These are phyloP conservation scores for Backusella morwellensis DNA, from an alignment of 192 early-diverging fungal species.

Conservation along the genomic window DNA sequence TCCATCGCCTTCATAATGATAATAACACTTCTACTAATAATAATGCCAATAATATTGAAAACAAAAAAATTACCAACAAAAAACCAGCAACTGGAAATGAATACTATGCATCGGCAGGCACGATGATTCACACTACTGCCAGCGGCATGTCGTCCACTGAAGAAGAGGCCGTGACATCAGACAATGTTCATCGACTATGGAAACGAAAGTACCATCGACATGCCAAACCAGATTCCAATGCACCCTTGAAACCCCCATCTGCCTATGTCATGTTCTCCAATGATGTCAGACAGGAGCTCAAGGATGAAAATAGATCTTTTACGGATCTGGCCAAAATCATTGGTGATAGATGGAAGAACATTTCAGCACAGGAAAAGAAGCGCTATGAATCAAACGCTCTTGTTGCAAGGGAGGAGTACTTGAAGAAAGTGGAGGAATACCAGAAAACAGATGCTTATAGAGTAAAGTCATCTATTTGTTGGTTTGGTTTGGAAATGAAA, in stretches of 20 bases:
- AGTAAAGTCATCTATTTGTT: background rate
- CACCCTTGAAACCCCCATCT: slow-evolving; percentile 44
- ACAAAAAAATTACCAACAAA: background rate
- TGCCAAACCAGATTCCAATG: slow-evolving; percentile 47
- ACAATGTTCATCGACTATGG: slow-evolving; percentile 10
- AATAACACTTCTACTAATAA: background rate
- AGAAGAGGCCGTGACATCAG: slow-evolving; percentile 26
- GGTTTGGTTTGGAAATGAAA: background rate
- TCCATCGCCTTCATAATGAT: background rate
- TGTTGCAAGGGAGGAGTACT: slow-evolving; percentile 34
- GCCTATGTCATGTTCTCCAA: slow-evolving; percentile 52
- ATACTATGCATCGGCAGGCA: slow-evolving; percentile 16
- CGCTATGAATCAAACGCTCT: slow-evolving; percentile 30
- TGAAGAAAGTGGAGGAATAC: slow-evolving; percentile 26
- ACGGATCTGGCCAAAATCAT: slow-evolving; percentile 44
- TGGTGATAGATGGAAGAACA: slow-evolving; percentile 46
- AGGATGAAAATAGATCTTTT: slow-evolving; percentile 38
- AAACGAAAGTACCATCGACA: slow-evolving; percentile 48
- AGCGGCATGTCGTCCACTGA: slow-evolving; percentile 35
- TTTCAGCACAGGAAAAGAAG: slow-evolving; percentile 28
- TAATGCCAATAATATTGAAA: background rate
- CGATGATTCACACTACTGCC: slow-evolving; percentile 4
- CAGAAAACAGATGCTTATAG: slow-evolving; percentile 37
- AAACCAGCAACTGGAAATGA: background rate
- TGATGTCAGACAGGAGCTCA: slow-evolving; percentile 38